phyloP scores from a whole-genome alignment of 192 early-diverging fungal species.

The Backusella westeae region DNA sequence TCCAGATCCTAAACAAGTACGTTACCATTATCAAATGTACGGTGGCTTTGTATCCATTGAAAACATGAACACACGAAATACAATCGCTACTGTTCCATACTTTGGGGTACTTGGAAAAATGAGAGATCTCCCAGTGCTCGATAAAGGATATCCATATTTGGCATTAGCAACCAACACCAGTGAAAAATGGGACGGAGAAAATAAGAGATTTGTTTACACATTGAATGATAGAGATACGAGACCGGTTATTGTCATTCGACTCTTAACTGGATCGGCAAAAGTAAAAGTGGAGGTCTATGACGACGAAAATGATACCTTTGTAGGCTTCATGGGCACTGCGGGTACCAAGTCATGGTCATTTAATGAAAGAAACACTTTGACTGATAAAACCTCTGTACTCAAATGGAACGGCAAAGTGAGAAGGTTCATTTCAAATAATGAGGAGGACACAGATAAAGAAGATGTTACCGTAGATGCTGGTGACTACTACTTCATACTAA shows the following conservation, averaged over 20 bases:
- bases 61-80: conserved; percentile 8
- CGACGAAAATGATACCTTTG: not conserved
- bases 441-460: not conserved
- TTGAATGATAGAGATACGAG: conserved; percentile 40
- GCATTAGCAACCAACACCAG: not conserved
- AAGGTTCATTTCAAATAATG: not conserved
- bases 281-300: conserved; percentile 15
- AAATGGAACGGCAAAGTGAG: conserved; percentile 22
- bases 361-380: conserved; percentile 18
- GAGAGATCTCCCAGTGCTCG: conserved; percentile 37
- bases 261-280: conserved; percentile 19
- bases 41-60: conserved; percentile 44
- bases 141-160: conserved; percentile 25
- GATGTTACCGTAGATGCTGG: conserved; percentile 7
- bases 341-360: not conserved
- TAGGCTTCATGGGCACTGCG: not conserved
- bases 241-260: conserved; percentile 28
- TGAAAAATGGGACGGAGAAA: not conserved
- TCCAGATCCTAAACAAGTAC: conserved; percentile 15
- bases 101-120: conserved; percentile 47
- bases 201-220: not conserved
- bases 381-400: not conserved
- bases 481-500: conserved; percentile 21
- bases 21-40: conserved; percentile 36
- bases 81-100: conserved; percentile 42